Base-by-base conservation (phyloP, 306 rosid species). In the Sesbania bispinosa region DNA sequence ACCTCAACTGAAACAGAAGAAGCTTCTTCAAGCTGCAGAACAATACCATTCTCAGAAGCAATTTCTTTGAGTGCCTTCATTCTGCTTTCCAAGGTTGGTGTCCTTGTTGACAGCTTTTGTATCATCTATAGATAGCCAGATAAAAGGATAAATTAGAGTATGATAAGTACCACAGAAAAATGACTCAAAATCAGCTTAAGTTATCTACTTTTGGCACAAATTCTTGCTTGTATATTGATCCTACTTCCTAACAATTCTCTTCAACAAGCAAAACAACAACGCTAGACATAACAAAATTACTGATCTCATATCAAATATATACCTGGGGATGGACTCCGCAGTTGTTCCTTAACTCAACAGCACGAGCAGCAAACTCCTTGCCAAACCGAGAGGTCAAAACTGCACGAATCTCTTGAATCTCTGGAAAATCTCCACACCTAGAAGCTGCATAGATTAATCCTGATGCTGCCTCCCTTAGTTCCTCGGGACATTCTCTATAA, bases 341-440 rank as follows among this genome's bases (percentile, higher is more conserved):
- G 59, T 89, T 80, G 72, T 86, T 90, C 67, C 97, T 83, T 35
- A 90, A 81, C 73, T 94, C 96, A 27, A 89, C 29, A 10, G 90
- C 87, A 45, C 83, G 74, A 50, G 86, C 78, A 39, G 91, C 81
- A 47, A 90, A 89, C 19, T 89, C 96, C 72, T 87, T 90, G 24
- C 98, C 98, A 67, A 78, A 89, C 6, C 88, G 88, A 23, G 90
- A 48, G 0, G 86, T 87, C 64, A 90, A 76, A 32, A 83, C 57
- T 1, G 72, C 19, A 2, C 98, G 95, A 75, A 90, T 94, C 85
- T 92, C 89, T 30, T 73, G 87, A 58, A 89, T 92, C 86, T 94
- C 98, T 0, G 97, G 98, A 60, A 94, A 94, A 67, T 94, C 98
- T 73, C 98, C 98, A 21, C 97, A 91, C 63, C 98, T 90, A 0